Base-by-base conservation (phyloP, 371 early-diverging fungal genomes). In the Mucor ambiguus region DNA sequence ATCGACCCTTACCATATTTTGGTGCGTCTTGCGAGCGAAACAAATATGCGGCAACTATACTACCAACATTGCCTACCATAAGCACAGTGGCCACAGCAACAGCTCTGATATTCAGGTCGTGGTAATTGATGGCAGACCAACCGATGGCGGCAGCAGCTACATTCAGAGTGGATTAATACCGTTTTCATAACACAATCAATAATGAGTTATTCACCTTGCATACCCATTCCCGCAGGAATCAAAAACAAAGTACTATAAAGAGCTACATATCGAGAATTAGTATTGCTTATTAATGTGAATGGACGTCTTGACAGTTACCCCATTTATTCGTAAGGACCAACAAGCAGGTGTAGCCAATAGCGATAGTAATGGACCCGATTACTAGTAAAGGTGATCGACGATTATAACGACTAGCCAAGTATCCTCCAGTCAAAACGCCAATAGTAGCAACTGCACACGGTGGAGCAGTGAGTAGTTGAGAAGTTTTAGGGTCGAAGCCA, bases 391-490 rank as follows among this genome's bases (percentile, higher is more conserved):
- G 68, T 8, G 70, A 67, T 61, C 76, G 43, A 20, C 43, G 30
- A 32, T 69, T 64, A 41, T 67, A 78, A n/a, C 44, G 54, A 29
- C 71, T 65, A 22, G 70, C 67, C 18, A 75, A 58, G 44, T 59
- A 73, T 1, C 79, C 79, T 26, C 74, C 74, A 16, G 62, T 1
- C 7, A 78, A 44, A 8, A 74, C 65, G 52, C 70, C 63, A 2
- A 76, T 20, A 9, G 74, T 64, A 16, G 64, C 69, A n/a, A 69
- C 28, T 2, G 59, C 61, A 54, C 61, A 64, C 7, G 76, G 75
- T 18, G 79, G 76, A 11, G 79, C 79, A 6, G 79, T 73, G 18
- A 78, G 32, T 7, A 75, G 18, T 44, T 73, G 79, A 22, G 79
- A 61, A 0, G 67, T 71, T 20, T 67, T 59, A 0, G 41, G 43